Evolutionary conservation across 2,329 filamentous ascomycete species (phyloP), one percentile per base, ranked within the genome.

Genomic region (Claviceps monticola): DNA sequence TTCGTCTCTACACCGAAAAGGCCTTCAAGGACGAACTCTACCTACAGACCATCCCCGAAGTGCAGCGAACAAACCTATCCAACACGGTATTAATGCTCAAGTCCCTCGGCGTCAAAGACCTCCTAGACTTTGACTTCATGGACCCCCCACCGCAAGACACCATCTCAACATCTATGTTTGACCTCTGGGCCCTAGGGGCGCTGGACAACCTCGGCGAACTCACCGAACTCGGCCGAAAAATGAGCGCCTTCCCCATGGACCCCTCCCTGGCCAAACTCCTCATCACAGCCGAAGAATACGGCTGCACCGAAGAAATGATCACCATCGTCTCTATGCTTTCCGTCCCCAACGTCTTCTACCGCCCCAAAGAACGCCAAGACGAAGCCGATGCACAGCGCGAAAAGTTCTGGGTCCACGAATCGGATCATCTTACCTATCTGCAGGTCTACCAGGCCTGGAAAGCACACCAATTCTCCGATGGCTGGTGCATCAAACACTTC

Each of bases 171-270:
- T 96, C 90, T 3, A 82, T 98, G 38, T 98, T 97, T 68, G 93
- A 98, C 61, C 79, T 98, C 0, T 98, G 93, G 93, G 90, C 93
- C 0, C 75, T 98, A 0, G 93, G 93, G 1, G 91, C 93, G 0
- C 71, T 98, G 13, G 88, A 96, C 64, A 96, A 98, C 60, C 77
- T 97, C 16, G 94, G 93, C 38, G 88, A 96, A 58, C 76, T 98
- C 26, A 98, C 93, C 0, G 74, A 80, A 0, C 78, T 98, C 1
- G 93, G 93, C 34, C 81, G 80, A 45, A 90, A 86, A 59, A 98
- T 98, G 93, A 96, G 93, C 26, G 86, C 88, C 1, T 98, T 97
- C 61, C 93, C 93, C 0, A 98, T 98, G 91, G 93, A 98, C 57
- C 93, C 93, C 0, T 90, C 90, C 0, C 74, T 98, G 9, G 89